Evolutionary conservation across 2,329 filamentous ascomycete genomes (phyloP).

Genomic region (Aspergillus glaucus): DNA sequence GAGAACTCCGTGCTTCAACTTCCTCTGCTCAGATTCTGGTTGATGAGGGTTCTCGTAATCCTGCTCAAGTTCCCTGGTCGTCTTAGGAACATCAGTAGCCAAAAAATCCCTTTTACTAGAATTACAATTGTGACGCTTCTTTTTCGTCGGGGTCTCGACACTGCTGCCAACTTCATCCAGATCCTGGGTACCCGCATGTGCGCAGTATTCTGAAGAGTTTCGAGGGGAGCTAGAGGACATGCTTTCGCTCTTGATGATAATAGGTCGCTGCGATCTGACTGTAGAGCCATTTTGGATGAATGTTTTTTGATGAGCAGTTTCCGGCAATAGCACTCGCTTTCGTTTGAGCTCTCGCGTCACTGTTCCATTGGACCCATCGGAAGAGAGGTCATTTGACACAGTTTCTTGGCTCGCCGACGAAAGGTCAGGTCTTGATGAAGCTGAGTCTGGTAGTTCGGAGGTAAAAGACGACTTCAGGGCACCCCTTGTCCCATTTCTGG

Average conservation of each 20-base stretch:
- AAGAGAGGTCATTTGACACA: background rate
- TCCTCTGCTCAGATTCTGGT: background rate
- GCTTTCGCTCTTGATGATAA: constrained; percentile 31
- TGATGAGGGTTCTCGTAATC: background rate
- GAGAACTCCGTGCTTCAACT: constrained; percentile 13
- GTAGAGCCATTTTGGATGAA: background rate
- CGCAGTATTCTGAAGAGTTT: constrained; percentile 4
- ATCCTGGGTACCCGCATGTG: constrained; percentile 54
- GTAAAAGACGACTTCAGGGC: background rate
- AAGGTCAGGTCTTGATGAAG: constrained; percentile 12
- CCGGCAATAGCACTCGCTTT: constrained; percentile 8
- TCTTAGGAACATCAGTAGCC: background rate
- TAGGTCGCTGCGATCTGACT: constrained; percentile 10
- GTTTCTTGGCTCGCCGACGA: constrained; percentile 3
- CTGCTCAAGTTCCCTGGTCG: background rate
- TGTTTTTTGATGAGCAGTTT: background rate
- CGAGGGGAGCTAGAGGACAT: constrained; percentile 28
- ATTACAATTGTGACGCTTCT: constrained; percentile 4
- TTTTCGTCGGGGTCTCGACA: constrained; percentile 38
- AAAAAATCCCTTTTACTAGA: background rate
- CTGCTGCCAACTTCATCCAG: constrained; percentile 46
- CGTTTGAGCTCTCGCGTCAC: constrained; percentile 15
- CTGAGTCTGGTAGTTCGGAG: constrained; percentile 5
- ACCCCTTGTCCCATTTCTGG: background rate
- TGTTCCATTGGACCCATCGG: constrained; percentile 2